Conservation (phyloP, 208 protist species). For the Crithidia expoeki region DNA sequence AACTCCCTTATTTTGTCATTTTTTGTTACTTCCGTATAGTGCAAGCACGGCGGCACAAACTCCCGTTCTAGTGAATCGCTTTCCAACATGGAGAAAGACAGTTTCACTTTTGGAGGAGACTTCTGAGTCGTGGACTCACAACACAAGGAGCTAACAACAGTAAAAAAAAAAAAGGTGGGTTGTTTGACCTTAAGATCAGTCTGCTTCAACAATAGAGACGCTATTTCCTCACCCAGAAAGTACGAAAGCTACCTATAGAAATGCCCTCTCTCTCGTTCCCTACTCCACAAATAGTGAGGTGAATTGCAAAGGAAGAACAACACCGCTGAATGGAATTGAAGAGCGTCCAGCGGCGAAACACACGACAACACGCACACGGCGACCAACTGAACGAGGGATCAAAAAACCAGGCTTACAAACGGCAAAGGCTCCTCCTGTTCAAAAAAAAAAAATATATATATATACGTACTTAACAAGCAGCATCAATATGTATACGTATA, state of each 20-base stretch:
- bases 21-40: conserved; percentile 5
- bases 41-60: conserved; percentile 7
- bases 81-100: background rate
- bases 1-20: background rate
- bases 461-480: background rate
- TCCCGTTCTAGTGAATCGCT: background rate
- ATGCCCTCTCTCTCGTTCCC: no score
- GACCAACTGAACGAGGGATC: background rate
- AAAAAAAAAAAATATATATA: background rate
- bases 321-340: background rate
- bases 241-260: no score
- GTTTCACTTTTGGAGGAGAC: background rate
- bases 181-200: background rate
- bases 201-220: no score
- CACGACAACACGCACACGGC: background rate
- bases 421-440: no score
- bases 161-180: background rate
- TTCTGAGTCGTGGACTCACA: background rate
- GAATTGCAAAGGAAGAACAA: background rate
- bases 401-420: no score
- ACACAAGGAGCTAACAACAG: no score
- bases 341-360: no score
- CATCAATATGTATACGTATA: no score
- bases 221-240: no score
- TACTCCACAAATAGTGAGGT: no score